Conservation (phyloP, 805 yeast species). For the Kluyveromyces siamensis region DNA sequence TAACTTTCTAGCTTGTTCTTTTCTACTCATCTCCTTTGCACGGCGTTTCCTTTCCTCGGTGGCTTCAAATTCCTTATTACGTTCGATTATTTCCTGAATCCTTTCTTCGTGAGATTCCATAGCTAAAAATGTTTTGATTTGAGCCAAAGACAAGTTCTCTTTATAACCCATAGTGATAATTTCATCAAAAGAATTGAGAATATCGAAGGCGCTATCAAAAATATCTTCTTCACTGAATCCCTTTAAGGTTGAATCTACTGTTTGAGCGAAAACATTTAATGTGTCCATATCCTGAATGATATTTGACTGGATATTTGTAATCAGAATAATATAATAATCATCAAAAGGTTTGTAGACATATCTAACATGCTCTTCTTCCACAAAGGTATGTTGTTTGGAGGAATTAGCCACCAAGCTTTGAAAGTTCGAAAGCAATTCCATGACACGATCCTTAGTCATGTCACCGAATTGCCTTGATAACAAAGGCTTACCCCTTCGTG, state of each 20-base stretch:
- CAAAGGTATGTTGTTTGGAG: slow-evolving; percentile 80
- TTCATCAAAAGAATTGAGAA: slow-evolving; percentile 89
- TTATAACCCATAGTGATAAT: slow-evolving; percentile 82
- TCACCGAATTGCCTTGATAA: slow-evolving; percentile 89
- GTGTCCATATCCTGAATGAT: slow-evolving; percentile 93
- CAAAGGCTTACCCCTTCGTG: slow-evolving; percentile 87
- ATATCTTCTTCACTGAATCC: slow-evolving; percentile 75
- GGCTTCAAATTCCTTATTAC: slow-evolving; percentile 94
- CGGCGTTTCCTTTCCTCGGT: slow-evolving; percentile 93
- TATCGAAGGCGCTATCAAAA: slow-evolving; percentile 76
- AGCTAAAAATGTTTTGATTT: slow-evolving; percentile 81
- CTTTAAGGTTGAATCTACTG: slow-evolving; percentile 66
- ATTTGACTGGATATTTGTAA: slow-evolving; percentile 85
- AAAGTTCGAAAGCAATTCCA: slow-evolving; percentile 76
- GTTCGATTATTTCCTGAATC: slow-evolving; percentile 94
- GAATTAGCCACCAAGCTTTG: slow-evolving; percentile 66
- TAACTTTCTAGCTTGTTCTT: slow-evolving; percentile 39
- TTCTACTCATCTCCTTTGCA: slow-evolving; percentile 82
- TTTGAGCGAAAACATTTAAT: slow-evolving; percentile 72
- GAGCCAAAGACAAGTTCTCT: slow-evolving; percentile 73
- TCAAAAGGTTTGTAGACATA: slow-evolving; percentile 95
- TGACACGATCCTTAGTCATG: slow-evolving; percentile 72
- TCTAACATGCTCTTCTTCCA: slow-evolving; percentile 85
- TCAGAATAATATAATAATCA: slow-evolving; percentile 80
- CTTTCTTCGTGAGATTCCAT: slow-evolving; percentile 99